Evolutionary conservation across 345 rosid species (phyloP), one percentile per base, ranked within the genome.

Genomic region (Turnera subulata): DNA sequence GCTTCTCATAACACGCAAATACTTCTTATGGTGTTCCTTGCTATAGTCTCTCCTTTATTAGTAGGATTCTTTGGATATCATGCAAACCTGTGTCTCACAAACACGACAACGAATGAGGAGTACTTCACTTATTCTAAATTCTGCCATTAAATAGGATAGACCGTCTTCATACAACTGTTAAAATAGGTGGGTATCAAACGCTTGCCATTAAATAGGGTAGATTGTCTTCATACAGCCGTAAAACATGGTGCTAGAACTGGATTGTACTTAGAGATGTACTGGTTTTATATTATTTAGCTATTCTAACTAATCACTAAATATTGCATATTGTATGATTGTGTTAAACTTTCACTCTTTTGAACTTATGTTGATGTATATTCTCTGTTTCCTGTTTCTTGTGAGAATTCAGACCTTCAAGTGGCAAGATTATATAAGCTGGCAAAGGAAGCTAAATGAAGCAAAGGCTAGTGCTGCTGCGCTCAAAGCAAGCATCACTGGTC

Each of bases 41-140:
- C 77, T 65, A 67, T 87, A 50, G 85, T 93, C 42, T 80, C 96
- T 33, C 91, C 89, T 64, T 69, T 87, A 53, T 69, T 93, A 56
- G 89, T 75, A 12, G 97, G 99, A 66, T 93, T 93, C 78, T 87
- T 89, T 22, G 85, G 73, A 15, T 89, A 85, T 75, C 97, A 89
- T 58, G 81, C 77, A 45, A 74, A 83, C 46, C 91, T 93, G 17
- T 89, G 97, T 61, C 69, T 78, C 61, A 80, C 76, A 58, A 93
- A 93, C 84, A 87, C 85, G 20, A 93, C 99, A 47, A 87, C 99
- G 45, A 93, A 89, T 33, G 96, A 89, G 96, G 97, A 85, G 18
- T 29, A 37, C 37, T 42, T 35, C 50, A 1, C 18, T 53, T n/a
- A n/a, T n/a, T n/a, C n/a, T n/a, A n/a, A n/a, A n/a, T n/a, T n/a